Evolutionary conservation across 768 basidiomycete species (phyloP), one percentile per base, ranked within the genome.

Genomic region (Fomitopsis pulvina): DNA sequence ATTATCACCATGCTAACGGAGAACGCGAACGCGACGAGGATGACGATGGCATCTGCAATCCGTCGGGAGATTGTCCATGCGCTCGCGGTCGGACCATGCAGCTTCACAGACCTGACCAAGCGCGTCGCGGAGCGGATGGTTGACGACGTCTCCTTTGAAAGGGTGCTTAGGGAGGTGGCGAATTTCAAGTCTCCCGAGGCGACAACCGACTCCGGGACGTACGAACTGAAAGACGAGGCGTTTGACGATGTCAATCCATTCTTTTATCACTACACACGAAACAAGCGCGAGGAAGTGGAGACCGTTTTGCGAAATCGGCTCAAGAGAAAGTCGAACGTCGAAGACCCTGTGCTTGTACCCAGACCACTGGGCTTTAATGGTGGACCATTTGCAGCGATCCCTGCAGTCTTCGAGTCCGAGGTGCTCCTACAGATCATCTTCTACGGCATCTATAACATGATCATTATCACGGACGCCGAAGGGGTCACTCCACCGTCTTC

Each of bases 261-360:
- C 69, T 96, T 94, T 71, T 89, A 87, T 62, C 94, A 97, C 62
- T 97, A 96, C 64, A 86, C 90, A 14, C 77, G 94, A 34, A 98
- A 98, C 68, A 85, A 91, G 57, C 79, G 93, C 34, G 91, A 95
- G 59, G 90, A 93, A 63, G 95, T 92, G 22, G 92, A 93, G 60
- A 79, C 73, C 37, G 77, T 87, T 3, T 69, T 94, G 42, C 75
- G 80, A 52, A 77, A 74, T 42, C 75, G 89, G 39, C 57, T 83
- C 45, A 83, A 78, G 72, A 87, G 83, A 71, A 74, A 73, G 56
- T 77, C 75, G 0, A 79, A 81, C 42, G 67, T 75, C 39, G 62
- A 71, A 45, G 82, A 91, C 56, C 78, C 83, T 0, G 81, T 96
- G 14, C 71, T 95, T 48, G 75, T 88, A 2, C 94, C 94, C 1